phyloP scores from a whole-genome alignment of 208 protist genomes.

The Vickermania spadyakhi region DNA sequence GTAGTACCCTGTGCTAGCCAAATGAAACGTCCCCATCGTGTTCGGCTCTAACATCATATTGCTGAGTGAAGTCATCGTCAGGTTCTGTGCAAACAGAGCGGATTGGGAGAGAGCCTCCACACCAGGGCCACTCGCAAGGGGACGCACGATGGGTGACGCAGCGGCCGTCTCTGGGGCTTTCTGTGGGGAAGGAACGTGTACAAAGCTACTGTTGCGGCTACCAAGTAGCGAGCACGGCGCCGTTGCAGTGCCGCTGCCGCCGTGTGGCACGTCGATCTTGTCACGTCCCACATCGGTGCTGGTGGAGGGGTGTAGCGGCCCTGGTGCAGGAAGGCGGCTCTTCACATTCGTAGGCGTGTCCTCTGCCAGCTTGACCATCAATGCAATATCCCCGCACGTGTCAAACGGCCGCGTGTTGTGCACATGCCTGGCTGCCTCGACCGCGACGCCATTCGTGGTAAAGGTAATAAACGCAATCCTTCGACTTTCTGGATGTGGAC shows the following conservation, averaged over 20 bases:
- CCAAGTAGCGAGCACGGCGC: not conserved
- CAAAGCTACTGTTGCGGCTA: not conserved
- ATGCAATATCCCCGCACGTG: conserved; percentile 40
- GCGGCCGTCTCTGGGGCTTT: not conserved
- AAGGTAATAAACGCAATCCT: conserved; percentile 36
- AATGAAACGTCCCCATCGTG: too few relatives aligned
- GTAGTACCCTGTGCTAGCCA: too few relatives aligned
- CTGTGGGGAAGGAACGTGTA: not conserved
- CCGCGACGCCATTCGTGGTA: conserved; percentile 16
- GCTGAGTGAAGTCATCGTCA: not conserved
- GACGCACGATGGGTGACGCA: not conserved
- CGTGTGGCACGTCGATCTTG: not conserved
- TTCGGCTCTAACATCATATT: too few relatives aligned
- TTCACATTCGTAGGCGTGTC: conserved; percentile 11
- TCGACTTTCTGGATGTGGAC: not conserved
- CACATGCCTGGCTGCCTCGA: conserved; percentile 39
- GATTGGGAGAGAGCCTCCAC: not conserved
- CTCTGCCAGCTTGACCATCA: conserved; percentile 81
- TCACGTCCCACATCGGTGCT: not conserved
- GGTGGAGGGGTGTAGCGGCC: not conserved
- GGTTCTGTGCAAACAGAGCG: not conserved
- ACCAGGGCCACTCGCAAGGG: not conserved
- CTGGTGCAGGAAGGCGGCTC: not conserved
- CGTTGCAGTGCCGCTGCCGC: not conserved
- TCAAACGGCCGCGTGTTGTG: conserved; percentile 72